Evolutionary conservation across 768 basidiomycete species (phyloP), one percentile per base, ranked within the genome.

Genomic region (Candolleomyces aberdarensis): DNA sequence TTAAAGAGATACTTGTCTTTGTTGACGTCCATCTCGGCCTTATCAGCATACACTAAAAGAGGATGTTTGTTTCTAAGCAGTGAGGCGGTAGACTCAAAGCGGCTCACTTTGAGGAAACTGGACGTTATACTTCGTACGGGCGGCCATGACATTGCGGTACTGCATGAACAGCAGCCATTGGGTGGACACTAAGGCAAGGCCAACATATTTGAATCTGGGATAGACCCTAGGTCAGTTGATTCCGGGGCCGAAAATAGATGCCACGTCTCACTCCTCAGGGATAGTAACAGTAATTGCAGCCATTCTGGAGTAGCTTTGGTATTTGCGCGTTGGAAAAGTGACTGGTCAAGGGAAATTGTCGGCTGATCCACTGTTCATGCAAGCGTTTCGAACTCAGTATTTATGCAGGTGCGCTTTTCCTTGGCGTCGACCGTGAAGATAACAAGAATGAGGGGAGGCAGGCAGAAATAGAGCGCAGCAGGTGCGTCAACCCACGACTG

Each of bases 11-110:
- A 58, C 0, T 88, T 90, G 46, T 78, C 80, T 26, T 66, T 69
- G 15, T 77, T 84, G 0, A 76, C 76, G 20, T 79, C 83, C 17
- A 71, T 82, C 63, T 89, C 78, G 3, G 80, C 77, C 68, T 85
- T 83, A 41, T 90, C 87, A 3, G 89, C 91, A 63, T 92, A 92
- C n/a, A n/a, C n/a, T n/a, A n/a, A n/a, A n/a, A n/a, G n/a, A n/a
- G n/a, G n/a, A n/a, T n/a, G n/a, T 7, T 19, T 36, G 5, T 20
- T 56, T n/a, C 17, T 1, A 4, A 36, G 3, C 29, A 6, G 31
- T 8, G 13, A 40, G 31, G 6, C 5, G 29, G 17, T 13, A 5
- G 4, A 17, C 14, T n/a, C 36, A 4, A 17, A 6, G 31, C 22
- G 51, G 72, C 82, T 63, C 65, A 88, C 90, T 50, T 66, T 87